These are phyloP conservation scores for Aspergillus fumigatus DNA, from an alignment of 2,329 filamentous ascomycete genomes.

Conservation along the genomic window DNA sequence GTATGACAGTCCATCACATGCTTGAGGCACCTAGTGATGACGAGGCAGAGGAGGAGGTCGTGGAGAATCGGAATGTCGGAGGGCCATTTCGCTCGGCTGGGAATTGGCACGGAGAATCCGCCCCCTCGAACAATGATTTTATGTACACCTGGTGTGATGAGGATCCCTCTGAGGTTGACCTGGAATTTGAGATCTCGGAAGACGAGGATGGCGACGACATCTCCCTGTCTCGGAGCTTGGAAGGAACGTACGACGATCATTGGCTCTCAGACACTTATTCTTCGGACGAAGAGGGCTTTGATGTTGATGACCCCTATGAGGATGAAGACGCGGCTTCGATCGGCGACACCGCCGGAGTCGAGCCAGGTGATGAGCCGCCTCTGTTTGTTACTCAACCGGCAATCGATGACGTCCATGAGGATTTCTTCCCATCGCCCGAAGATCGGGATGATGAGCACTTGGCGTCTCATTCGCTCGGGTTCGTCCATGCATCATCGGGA, in stretches of 20 bases:
- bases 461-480: conserved; percentile 72
- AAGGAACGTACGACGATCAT: conserved; percentile 38
- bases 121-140: conserved; percentile 25
- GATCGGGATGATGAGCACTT: conserved; percentile 78
- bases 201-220: conserved; percentile 46
- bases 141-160: conserved; percentile 38
- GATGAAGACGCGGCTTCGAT: conserved; percentile 54
- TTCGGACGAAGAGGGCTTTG: conserved; percentile 50
- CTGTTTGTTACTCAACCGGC: conserved; percentile 88
- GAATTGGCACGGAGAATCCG: conserved; percentile 26
- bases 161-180: conserved; percentile 33
- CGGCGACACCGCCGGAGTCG: conserved; percentile 75
- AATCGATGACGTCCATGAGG: conserved; percentile 76
- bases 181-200: conserved; percentile 52
- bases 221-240: conserved; percentile 33
- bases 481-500: conserved; percentile 84
- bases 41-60: conserved; percentile 48
- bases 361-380: conserved; percentile 68
- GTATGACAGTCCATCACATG: conserved; percentile 97
- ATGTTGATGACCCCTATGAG: conserved; percentile 46
- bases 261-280: conserved; percentile 44
- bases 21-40: conserved; percentile 63
- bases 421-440: conserved; percentile 75
- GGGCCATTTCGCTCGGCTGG: conserved; percentile 44
- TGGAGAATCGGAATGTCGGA: conserved; percentile 32